Conservation (phyloP, 805 yeast genomes). For the Metschnikowia shivogae region DNA sequence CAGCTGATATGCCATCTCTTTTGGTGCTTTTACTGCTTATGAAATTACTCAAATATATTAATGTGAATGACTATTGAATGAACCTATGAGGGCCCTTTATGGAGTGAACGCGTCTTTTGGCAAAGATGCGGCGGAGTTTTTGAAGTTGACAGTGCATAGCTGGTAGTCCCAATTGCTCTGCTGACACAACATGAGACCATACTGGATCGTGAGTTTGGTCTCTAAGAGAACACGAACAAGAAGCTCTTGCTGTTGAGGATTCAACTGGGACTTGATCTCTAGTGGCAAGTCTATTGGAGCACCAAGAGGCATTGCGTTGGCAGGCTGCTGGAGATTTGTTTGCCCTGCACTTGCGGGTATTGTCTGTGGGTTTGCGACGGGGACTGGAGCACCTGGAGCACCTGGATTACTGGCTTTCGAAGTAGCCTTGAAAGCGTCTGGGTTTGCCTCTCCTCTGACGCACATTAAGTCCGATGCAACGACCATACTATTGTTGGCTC, state of each 20-base stretch:
- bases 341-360: constrained; percentile 1
- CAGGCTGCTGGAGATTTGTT: constrained; percentile 5
- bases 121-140: constrained; percentile 53
- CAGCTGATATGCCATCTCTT: not conserved
- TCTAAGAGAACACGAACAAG: constrained; percentile 62
- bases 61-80: constrained; percentile 1
- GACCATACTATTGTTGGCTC: constrained; percentile 63
- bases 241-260: constrained; percentile 56
- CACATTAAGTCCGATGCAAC: constrained; percentile 82
- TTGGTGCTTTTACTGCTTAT: not conserved
- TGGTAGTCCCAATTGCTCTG: constrained; percentile 84
- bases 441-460: constrained; percentile 31
- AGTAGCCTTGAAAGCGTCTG: constrained; percentile 15
- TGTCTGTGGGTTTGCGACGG: constrained; percentile 11
- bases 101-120: constrained; percentile 38
- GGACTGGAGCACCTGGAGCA: constrained; percentile 12
- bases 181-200: constrained; percentile 76
- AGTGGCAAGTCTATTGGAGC: constrained; percentile 48
- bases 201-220: constrained; percentile 75
- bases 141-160: constrained; percentile 65
- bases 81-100: not conserved
- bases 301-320: constrained; percentile 7
- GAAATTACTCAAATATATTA: not conserved
- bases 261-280: constrained; percentile 49
- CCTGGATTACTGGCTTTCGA: constrained; percentile 9